Evolutionary conservation across 768 basidiomycete species (phyloP).

Genomic region (Mycena chlorophos): DNA sequence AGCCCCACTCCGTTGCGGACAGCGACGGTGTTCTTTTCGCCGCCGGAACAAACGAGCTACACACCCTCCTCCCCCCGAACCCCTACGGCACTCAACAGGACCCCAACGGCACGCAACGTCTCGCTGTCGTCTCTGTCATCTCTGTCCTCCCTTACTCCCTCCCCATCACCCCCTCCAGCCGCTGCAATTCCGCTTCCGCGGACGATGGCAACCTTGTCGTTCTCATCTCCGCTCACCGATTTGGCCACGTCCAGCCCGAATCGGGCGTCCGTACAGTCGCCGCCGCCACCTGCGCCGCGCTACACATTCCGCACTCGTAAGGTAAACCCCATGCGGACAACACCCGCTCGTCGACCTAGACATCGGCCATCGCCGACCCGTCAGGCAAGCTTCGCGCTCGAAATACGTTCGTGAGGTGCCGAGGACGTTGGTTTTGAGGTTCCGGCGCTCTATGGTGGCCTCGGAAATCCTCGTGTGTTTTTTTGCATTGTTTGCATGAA

Average conservation of each 20-base stretch:
- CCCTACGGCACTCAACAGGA: not conserved
- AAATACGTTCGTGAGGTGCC: constrained; percentile 28
- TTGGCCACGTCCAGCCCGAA: not conserved
- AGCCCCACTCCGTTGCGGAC: not conserved
- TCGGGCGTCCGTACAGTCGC: not conserved
- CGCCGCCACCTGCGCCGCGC: not conserved
- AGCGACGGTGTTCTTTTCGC: not conserved
- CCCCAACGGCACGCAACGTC: not conserved
- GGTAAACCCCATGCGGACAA: not conserved
- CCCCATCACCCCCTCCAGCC: not conserved
- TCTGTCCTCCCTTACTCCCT: not conserved
- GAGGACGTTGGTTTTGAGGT: too few relatives aligned
- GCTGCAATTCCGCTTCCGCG: not conserved
- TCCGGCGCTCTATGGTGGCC: too few relatives aligned
- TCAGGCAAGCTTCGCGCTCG: not conserved
- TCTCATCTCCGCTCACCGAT: not conserved
- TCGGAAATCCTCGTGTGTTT: too few relatives aligned
- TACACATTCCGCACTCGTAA: not conserved
- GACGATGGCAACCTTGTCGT: not conserved
- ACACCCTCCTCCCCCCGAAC: not conserved
- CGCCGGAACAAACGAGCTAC: not conserved
- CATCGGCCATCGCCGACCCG: not conserved
- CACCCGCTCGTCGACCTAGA: not conserved
- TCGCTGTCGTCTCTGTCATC: constrained; percentile 1
- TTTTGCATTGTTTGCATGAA: too few relatives aligned